phyloP scores from a whole-genome alignment of 2,329 filamentous ascomycete species.

The Beauveria brongniartii region DNA sequence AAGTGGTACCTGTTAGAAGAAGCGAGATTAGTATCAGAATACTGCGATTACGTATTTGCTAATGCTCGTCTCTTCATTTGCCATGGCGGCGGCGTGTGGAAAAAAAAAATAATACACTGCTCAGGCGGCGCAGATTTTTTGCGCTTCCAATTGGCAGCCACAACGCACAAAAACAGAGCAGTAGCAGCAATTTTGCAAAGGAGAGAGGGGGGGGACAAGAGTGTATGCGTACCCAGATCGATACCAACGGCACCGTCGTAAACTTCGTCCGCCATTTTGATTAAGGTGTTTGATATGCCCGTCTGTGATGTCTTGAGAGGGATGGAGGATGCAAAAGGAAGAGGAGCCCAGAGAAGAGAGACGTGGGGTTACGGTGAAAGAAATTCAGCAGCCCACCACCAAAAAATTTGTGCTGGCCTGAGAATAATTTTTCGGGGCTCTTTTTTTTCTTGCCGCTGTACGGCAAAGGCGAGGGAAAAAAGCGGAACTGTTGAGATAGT shows the following conservation, averaged over 20 bases:
- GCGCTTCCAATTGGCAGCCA: neutral
- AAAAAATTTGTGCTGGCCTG: slow-evolving; percentile 23
- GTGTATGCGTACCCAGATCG: slow-evolving; percentile 74
- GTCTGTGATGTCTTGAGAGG: slow-evolving; percentile 22
- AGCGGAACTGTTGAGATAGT: neutral
- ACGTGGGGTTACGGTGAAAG: slow-evolving; percentile 31
- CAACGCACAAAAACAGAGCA: slow-evolving; percentile 1
- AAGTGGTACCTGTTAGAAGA: slow-evolving; percentile 73
- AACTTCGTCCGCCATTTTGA: slow-evolving; percentile 89
- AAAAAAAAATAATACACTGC: neutral
- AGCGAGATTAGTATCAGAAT: slow-evolving; percentile 1
- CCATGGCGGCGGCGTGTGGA: neutral
- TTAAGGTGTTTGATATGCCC: slow-evolving; percentile 14
- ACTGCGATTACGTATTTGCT: neutral
- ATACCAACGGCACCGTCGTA: slow-evolving; percentile 99
- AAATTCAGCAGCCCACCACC: slow-evolving; percentile 26
- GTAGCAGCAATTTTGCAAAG: slow-evolving; percentile 1
- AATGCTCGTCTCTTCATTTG: neutral
- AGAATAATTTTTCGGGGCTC: slow-evolving; percentile 24
- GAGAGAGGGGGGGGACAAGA: neutral
- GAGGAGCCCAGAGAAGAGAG: slow-evolving; percentile 17
- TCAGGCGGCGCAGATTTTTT: slow-evolving; percentile 5
- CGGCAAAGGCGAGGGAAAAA: neutral
- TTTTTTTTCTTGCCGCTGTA: slow-evolving; percentile 19
- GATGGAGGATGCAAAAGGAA: slow-evolving; percentile 17